phyloP scores from a whole-genome alignment of 331 rosid genomes.

The Malus hybrid region DNA sequence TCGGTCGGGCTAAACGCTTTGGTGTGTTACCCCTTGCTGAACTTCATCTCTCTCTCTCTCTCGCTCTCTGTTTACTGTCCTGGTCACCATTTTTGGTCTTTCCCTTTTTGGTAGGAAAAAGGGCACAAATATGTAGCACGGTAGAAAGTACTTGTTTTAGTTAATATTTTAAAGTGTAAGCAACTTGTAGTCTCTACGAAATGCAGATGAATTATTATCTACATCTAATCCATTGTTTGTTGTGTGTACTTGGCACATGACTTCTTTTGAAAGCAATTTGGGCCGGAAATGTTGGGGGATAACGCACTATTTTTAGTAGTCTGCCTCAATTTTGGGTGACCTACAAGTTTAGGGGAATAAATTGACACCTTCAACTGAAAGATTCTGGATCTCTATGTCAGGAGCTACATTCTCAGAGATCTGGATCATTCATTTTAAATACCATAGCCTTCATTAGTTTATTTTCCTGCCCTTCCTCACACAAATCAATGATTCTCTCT shows the following conservation, averaged over 20 bases:
- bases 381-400: too few species aligned
- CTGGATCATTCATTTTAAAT: too few species aligned
- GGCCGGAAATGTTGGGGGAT: background rate
- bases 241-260: background rate
- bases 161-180: background rate
- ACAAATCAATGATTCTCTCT: too few species aligned
- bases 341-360: background rate
- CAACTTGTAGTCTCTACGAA: conserved; percentile 15
- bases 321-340: background rate
- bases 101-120: conserved; percentile 6
- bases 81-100: background rate
- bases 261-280: background rate
- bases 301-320: too few species aligned
- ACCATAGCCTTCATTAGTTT: too few species aligned
- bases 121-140: background rate
- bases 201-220: background rate
- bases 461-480: too few species aligned
- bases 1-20: background rate
- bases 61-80: background rate
- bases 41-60: background rate
- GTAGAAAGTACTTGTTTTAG: background rate
- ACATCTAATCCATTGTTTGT: background rate
- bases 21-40: background rate
- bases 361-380: background rate
- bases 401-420: too few species aligned